Base-by-base conservation (phyloP, 2,329 filamentous ascomycete species). In the Cladosporium sphaerospermum region DNA sequence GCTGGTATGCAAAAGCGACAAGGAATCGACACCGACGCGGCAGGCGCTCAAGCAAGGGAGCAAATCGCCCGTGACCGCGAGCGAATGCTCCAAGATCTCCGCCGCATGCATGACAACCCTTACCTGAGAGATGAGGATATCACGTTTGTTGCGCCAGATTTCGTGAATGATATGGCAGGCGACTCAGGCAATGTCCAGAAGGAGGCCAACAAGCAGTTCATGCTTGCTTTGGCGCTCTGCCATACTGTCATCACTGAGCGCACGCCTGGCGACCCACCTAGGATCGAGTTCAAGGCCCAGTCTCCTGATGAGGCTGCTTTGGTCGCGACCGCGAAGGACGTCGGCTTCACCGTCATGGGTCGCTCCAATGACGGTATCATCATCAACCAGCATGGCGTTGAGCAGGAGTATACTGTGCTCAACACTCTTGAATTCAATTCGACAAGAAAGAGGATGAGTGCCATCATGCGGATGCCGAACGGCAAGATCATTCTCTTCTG, bases 351-450 rank as follows among this genome's bases (percentile, higher is more conserved):
- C 1, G 89, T 97, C 5, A 79, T 97, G 10, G 89, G 90, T 19
- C 82, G 85, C 56, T 83, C 86, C 2, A 79, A 82, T 36, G 88
- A 95, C 57, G 88, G 89, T 49, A 86, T 99, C 57, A 82, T 88
- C 49, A 67, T 99, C 52, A 96, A 96, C 59, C 79, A 95, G 6
- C 81, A 95, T 75, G 95, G 93, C 45, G 80, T 90, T 63, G 90
- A 97, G 61, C 81, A 83, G 44, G 83, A 86, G 57, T 99, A 93
- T 68, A 85, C 84, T 13, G 86, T 99, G 32, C 80, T 99, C 45
- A 97, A 96, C 71, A 96, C 88, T 1, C 85, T 99, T 36, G 93
- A 99, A 68, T 99, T 99, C 76, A 97, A 97, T 69, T 97, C 92
- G 0, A 90, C 86, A 41, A 82, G 93, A 64, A 99, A 99, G 74